Evolutionary conservation across 2,329 filamentous ascomycete genomes (phyloP).

Genomic region (Fusarium sublunatum): DNA sequence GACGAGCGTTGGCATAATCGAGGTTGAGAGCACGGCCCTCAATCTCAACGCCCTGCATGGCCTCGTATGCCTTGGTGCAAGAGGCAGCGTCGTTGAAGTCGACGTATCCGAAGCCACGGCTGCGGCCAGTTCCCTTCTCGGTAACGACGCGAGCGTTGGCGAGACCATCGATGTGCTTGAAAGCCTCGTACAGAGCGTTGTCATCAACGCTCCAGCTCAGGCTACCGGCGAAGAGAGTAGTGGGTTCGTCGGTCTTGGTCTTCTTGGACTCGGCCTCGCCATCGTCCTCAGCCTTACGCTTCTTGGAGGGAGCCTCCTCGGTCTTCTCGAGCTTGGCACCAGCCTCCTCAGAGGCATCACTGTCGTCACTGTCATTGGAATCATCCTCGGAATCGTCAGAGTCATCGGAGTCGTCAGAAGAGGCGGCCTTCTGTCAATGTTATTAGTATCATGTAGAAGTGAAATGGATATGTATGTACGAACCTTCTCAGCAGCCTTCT

Average conservation of each 20-base stretch:
- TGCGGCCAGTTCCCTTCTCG: conserved; percentile 82
- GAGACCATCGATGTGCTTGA: conserved; percentile 81
- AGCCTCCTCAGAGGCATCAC: conserved; percentile 53
- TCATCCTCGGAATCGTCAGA: conserved; percentile 53
- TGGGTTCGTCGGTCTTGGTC: conserved; percentile 67
- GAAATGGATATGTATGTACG: conserved; percentile 15
- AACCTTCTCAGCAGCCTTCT: conserved; percentile 52
- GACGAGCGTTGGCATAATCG: conserved; percentile 78
- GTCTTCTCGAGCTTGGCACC: conserved; percentile 52
- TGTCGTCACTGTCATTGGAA: conserved; percentile 46
- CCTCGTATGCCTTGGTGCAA: conserved; percentile 77
- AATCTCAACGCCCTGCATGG: conserved; percentile 79
- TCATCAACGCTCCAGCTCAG: conserved; percentile 93
- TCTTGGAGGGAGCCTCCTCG: conserved; percentile 57
- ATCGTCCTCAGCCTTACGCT: conserved; percentile 62
- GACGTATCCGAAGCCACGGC: conserved; percentile 93
- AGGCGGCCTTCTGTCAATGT: conserved; percentile 43
- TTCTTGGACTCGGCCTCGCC: conserved; percentile 70
- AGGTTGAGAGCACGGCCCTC: conserved; percentile 81
- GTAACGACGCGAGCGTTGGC: conserved; percentile 82
- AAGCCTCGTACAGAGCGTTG: conserved; percentile 81
- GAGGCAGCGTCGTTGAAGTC: conserved; percentile 78
- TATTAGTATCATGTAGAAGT: conserved; percentile 23
- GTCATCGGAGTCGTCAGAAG: conserved; percentile 47
- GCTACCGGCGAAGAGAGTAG: conserved; percentile 88